A percentile compares a stretch with the other conserved stretches of the same genome.
These are phyloP conservation scores for Candida insectalens DNA, from an alignment of 805 yeast genomes.

Conservation along the genomic window DNA sequence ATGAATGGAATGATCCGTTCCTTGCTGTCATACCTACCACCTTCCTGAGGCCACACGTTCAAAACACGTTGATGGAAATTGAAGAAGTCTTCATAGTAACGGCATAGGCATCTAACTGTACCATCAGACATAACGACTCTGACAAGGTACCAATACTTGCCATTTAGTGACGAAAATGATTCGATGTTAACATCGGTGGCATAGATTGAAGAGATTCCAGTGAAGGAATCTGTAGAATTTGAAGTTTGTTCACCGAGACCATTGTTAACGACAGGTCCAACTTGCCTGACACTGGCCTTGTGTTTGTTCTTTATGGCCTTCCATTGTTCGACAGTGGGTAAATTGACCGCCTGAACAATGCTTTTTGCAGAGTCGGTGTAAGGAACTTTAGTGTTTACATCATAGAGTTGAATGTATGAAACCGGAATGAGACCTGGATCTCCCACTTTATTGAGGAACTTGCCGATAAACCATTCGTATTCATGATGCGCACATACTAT, in stretches of 20 bases:
- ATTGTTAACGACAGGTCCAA: constrained; percentile 16
- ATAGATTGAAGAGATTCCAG: constrained; percentile 12
- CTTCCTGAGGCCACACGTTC: constrained; percentile 83
- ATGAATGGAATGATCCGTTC: constrained; percentile 83
- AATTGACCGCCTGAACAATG: constrained; percentile 48
- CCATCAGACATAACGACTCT: constrained; percentile 61
- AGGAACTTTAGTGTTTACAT: constrained; percentile 57
- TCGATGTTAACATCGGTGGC: constrained; percentile 68
- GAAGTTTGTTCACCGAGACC: background rate
- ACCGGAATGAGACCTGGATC: constrained; percentile 97
- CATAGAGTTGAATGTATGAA: constrained; percentile 77
- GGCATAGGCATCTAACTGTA: constrained; percentile 58
- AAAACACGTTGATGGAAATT: constrained; percentile 81
- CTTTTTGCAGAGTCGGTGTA: constrained; percentile 38
- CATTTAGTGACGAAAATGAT: constrained; percentile 69
- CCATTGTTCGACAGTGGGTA: constrained; percentile 96
- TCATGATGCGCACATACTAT: constrained; percentile 95
- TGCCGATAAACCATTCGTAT: constrained; percentile 96
- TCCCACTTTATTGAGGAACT: constrained; percentile 88
- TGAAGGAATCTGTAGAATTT: background rate
- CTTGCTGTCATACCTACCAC: constrained; percentile 69
- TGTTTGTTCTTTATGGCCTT: constrained; percentile 82
- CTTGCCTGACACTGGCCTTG: constrained; percentile 66
- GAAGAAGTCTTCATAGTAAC: constrained; percentile 93
- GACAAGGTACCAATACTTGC: constrained; percentile 82